A percentile compares a stretch with the other conserved stretches of the same genome.
Conservation (phyloP, 306 rosid genomes). For the Corylus americana region DNA sequence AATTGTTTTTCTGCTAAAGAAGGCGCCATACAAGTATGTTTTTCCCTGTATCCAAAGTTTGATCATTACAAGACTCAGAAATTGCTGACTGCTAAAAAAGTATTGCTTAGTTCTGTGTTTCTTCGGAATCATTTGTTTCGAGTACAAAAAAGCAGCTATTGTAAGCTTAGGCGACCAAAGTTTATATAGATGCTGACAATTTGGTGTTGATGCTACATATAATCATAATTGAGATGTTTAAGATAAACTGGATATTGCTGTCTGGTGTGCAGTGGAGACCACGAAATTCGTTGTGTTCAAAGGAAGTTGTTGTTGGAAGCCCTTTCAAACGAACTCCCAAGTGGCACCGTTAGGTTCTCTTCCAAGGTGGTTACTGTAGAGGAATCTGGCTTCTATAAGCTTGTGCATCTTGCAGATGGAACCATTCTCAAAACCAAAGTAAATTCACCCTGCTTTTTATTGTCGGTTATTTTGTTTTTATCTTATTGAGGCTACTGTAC, state of each 20-base stretch:
- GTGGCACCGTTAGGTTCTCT: slow-evolving; percentile 61
- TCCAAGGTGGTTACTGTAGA: slow-evolving; percentile 75
- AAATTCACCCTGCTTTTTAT: not conserved
- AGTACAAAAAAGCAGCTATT: not conserved
- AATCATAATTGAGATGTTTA: not conserved
- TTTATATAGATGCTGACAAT: not conserved
- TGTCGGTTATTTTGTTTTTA: not conserved
- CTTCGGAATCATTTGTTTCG: not conserved
- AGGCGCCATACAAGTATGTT: not conserved
- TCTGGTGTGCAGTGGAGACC: slow-evolving; percentile 25
- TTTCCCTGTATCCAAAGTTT: not conserved
- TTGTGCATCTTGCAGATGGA: slow-evolving; percentile 71
- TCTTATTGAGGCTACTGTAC: too few species aligned
- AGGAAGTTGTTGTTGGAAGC: slow-evolving; percentile 57
- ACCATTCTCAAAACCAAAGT: slow-evolving; percentile 62
- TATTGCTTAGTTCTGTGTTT: not conserved
- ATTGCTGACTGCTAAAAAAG: not conserved
- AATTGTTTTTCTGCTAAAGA: not conserved
- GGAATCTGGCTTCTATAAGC: slow-evolving; percentile 54
- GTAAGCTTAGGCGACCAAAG: not conserved
- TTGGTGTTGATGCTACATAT: not conserved
- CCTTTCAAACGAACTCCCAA: slow-evolving; percentile 67
- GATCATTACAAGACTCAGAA: not conserved
- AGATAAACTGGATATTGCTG: not conserved
- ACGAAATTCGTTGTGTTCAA: slow-evolving; percentile 55